Base-by-base conservation (phyloP, 257 asterid genomes). In the Lycium barbarum region DNA sequence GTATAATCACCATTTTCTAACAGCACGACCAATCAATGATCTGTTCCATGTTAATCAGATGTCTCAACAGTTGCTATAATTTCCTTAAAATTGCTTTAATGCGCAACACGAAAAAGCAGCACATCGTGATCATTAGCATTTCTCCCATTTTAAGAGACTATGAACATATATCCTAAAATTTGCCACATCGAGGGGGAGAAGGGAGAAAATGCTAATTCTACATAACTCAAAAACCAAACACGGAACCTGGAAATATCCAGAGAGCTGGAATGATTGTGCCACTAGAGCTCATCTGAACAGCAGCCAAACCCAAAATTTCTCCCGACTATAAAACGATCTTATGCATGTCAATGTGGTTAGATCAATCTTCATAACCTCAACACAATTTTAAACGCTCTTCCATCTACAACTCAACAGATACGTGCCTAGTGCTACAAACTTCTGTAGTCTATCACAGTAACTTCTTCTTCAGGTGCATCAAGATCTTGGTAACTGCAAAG, bases 391-490 rank as follows among this genome's bases (percentile, higher is more conserved):
- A 33, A n/a, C 6, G 7, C 36, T 33, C 73, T 66, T 55, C 36
- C 43, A 33, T 66, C 73, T 2, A 22, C 73, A 33, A 55, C 62
- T 66, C 45, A 62, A 62, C 35, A 2, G 68, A n/a, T 62, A 14
- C 14, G 20, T 20, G 10, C 55, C 55, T 49, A 14, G 9, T 65
- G 72, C 93, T 93, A 93, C 85, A 96, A 91, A 88, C 99, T 96
- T 90, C 98, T 87, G 90, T 96, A 96, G 86, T 96, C 99, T 79
- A 94, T 92, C 47, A 96, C 99, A 2, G 99, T 93, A 72, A 96
- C 97, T 90, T 96, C 99, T 78, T 96, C 99, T 80, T 96, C 99
- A 5, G 99, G 99, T 70, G 98, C 99, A 92, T 96, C 99, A 88
- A 96, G 94, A 86, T 94, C 99, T 86, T 93, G 94, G 84, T 96